These are phyloP conservation scores for Sicyos baderoa DNA, from an alignment of 306 rosid genomes.

Conservation along the genomic window DNA sequence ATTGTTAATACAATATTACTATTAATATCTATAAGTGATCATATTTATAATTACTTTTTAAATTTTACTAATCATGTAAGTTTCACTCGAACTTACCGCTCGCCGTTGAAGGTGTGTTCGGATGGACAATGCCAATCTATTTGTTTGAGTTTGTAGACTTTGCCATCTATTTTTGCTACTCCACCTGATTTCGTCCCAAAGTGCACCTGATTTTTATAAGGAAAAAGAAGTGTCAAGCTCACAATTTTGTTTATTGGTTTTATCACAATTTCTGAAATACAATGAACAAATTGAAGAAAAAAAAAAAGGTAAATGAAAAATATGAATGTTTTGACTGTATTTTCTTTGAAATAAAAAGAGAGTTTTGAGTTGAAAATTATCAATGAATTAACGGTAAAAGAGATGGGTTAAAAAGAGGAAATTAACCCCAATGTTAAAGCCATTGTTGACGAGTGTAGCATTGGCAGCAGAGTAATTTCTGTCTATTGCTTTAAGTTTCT, in stretches of 20 bases:
- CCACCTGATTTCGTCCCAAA: slow-evolving; percentile 46
- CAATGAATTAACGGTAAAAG: too few species aligned
- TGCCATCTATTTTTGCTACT: slow-evolving; percentile 37
- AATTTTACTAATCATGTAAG: too few species aligned
- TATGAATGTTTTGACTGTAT: too few species aligned
- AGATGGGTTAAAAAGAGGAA: slow-evolving; percentile 5
- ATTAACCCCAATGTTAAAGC: slow-evolving; percentile 64
- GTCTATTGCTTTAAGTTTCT: slow-evolving; percentile 27
- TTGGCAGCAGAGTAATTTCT: slow-evolving; percentile 39
- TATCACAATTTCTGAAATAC: background rate
- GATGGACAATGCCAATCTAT: slow-evolving; percentile 89
- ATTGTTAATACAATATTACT: too few species aligned
- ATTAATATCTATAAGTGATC: too few species aligned
- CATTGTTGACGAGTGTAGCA: slow-evolving; percentile 55
- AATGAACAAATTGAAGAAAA: too few species aligned
- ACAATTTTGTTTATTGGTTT: background rate
- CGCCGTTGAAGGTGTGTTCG: slow-evolving; percentile 55
- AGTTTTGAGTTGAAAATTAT: too few species aligned
- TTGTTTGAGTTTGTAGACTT: slow-evolving; percentile 47
- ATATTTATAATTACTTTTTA: too few species aligned
- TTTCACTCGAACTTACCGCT: slow-evolving; percentile 33
- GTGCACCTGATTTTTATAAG: slow-evolving; percentile 33
- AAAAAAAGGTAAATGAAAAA: too few species aligned
- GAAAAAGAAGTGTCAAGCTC: background rate
- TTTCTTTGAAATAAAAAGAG: too few species aligned